These are phyloP conservation scores for Zygoascus flipseniorum DNA, from an alignment of 805 yeast species.

Conservation along the genomic window DNA sequence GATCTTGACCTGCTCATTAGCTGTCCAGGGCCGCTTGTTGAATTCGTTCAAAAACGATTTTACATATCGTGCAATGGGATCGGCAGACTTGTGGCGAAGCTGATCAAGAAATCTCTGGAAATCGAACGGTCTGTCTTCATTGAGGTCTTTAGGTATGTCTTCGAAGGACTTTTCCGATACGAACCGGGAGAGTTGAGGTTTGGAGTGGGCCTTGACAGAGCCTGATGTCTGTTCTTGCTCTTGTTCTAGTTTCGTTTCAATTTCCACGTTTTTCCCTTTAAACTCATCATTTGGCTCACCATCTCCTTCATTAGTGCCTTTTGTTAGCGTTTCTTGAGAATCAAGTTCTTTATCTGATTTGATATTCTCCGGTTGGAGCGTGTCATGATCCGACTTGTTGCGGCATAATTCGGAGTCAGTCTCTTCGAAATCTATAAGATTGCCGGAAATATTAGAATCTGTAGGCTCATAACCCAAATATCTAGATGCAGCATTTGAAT, in stretches of 20 bases:
- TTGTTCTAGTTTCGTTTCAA: not conserved
- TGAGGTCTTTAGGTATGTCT: not conserved
- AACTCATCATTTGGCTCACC: not conserved
- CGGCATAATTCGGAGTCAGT: not conserved
- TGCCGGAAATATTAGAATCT: not conserved
- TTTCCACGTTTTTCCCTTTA: not conserved
- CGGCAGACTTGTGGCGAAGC: conserved; percentile 67
- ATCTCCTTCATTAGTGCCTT: not conserved
- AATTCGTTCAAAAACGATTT: conserved; percentile 79
- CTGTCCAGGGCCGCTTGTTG: conserved; percentile 56
- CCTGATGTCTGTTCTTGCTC: not conserved
- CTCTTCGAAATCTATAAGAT: not conserved
- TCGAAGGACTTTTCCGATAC: not conserved
- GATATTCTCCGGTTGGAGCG: not conserved
- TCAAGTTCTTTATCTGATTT: not conserved
- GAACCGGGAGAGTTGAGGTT: not conserved
- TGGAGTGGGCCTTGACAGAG: not conserved
- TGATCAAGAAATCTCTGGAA: conserved; percentile 72
- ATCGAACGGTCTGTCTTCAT: conserved; percentile 46
- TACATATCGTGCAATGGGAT: conserved; percentile 79
- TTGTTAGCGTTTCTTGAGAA: not conserved
- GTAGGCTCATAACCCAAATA: not conserved
- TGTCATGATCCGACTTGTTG: too few relatives aligned
- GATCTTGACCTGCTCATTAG: conserved; percentile 70
- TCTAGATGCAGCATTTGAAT: not conserved